Evolutionary conservation across 495 filamentous ascomycete genomes (phyloP).

Genomic region (Tuber umbilicatum): DNA sequence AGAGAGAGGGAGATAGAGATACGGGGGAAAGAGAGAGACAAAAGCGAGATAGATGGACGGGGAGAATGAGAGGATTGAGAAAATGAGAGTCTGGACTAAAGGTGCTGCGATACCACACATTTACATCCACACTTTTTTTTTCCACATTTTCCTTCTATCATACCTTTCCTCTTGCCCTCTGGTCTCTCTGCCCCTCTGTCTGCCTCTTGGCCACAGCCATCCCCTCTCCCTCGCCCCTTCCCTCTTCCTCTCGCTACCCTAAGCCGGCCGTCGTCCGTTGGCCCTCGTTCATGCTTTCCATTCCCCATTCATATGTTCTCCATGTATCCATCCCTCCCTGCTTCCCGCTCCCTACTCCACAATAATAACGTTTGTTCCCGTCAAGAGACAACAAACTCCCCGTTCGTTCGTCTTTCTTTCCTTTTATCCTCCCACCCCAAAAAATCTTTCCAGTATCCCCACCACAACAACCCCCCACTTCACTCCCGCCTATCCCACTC

Average conservation of each 20-base stretch:
- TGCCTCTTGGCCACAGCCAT: constrained; percentile 29
- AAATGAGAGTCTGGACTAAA: constrained; percentile 28
- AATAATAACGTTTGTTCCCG: constrained; percentile 37
- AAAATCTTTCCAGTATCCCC: constrained; percentile 27
- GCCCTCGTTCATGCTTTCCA: constrained; percentile 16
- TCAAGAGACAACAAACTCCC: constrained; percentile 37
- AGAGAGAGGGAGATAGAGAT: constrained; percentile 1
- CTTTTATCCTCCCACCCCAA: constrained; percentile 18
- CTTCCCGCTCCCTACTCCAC: constrained; percentile 38
- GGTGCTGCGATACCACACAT: constrained; percentile 16
- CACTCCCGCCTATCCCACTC: constrained; percentile 11
- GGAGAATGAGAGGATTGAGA: constrained; percentile 15
- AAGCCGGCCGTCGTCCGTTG: constrained; percentile 16
- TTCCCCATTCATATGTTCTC: constrained; percentile 27
- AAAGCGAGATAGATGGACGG: constrained; percentile 19
- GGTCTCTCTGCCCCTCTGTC: constrained; percentile 10
- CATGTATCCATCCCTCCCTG: constrained; percentile 33
- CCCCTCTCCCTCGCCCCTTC: constrained; percentile 20
- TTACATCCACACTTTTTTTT: constrained; percentile 1
- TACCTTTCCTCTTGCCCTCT: constrained; percentile 6
- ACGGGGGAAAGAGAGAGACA: neutral
- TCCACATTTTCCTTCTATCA: constrained; percentile 6
- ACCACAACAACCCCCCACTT: constrained; percentile 35
- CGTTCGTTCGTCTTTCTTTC: constrained; percentile 28
- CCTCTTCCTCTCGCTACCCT: constrained; percentile 6